Base-by-base conservation (phyloP, 805 yeast genomes). In the Ogataea dorogensis region DNA sequence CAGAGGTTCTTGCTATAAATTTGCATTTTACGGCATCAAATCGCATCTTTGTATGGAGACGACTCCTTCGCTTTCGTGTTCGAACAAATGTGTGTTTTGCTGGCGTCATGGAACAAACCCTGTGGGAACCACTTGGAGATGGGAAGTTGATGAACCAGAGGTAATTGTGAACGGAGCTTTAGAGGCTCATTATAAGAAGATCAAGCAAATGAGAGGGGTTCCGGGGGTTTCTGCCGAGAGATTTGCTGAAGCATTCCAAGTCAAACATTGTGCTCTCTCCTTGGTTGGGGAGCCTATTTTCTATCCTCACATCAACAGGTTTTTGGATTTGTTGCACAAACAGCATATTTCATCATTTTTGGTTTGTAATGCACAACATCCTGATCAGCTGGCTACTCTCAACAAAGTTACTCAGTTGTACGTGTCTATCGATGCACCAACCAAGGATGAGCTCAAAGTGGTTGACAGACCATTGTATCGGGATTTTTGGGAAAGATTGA, bases 71-170 rank as follows among this genome's bases (percentile, higher is more conserved):
- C 68, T 88, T 41, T 91, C 96, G 6, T 88, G 97, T 61, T 86
- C 96, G 5, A 88, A 88, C 57, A 88, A 88, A 59, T 88, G 97
- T 71, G 96, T 89, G 4, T 88, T 88, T 56, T 88, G 97, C 64
- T 88, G 97, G 97, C 75, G 97, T 58, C 97, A 88, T 61, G 97
- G 97, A 31, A 88, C 96, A 2, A 89, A 88, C 54, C 97, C 97
- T 0, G 96, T 89, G 2, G 96, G 96, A 12, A 88, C 95, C 18
- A 81, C 82, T 42, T 88, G 97, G 97, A 70, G 96, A 53, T 88
- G 97, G 97, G 91, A 87, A 53, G 85, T 87, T 10, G 96, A 88
- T 59, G 80, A 82, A 14, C 96, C 97, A 0, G 89, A 86, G 49
- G 79, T 69, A 42, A 86, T 88, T 33, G 57, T 88, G 38, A 77